Conservation (phyloP, 2,329 filamentous ascomycete species). For the Stagonosporopsis chrysanthemi region DNA sequence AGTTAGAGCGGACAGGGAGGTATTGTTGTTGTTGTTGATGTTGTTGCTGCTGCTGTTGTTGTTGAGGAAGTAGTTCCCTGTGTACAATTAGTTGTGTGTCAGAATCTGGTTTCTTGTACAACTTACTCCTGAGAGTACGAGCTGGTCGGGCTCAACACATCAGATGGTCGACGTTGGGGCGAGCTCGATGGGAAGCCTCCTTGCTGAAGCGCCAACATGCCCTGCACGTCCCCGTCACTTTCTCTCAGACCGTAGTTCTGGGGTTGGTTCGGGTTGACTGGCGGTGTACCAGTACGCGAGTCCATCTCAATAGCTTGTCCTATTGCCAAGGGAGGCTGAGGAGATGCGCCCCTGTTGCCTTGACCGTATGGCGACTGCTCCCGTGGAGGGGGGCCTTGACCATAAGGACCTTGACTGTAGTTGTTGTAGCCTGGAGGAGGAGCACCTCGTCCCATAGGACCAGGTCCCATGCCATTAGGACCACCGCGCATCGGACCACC, state of each 20-base stretch:
- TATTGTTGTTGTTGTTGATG: constrained; percentile 42
- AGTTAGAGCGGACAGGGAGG: constrained; percentile 57
- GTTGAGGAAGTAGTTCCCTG: constrained; percentile 20
- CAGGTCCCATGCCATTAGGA: constrained; percentile 42
- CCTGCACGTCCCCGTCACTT: constrained; percentile 74
- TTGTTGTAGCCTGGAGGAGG: constrained; percentile 55
- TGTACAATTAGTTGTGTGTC: constrained; percentile 28
- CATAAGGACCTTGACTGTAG: constrained; percentile 39
- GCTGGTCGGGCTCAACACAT: constrained; percentile 66
- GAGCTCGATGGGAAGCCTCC: constrained; percentile 40
- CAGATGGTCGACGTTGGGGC: constrained; percentile 36
- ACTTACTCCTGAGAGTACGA: constrained; percentile 78
- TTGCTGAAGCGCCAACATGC: constrained; percentile 76
- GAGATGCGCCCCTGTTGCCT: constrained; percentile 64
- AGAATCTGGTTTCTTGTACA: background rate
- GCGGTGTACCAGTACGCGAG: constrained; percentile 56
- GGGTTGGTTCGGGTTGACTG: constrained; percentile 19
- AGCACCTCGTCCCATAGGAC: constrained; percentile 50
- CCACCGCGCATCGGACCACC: constrained; percentile 42
- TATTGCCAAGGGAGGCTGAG: constrained; percentile 51
- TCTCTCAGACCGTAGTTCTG: constrained; percentile 59
- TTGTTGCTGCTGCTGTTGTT: constrained; percentile 22
- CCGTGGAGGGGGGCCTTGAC: constrained; percentile 40
- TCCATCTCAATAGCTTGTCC: constrained; percentile 84
- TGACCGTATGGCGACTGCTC: constrained; percentile 47